Evolutionary conservation across 1,284 basidiomycete species (phyloP), one percentile per base, ranked within the genome.

Genomic region (Ganoderma multipileum): DNA sequence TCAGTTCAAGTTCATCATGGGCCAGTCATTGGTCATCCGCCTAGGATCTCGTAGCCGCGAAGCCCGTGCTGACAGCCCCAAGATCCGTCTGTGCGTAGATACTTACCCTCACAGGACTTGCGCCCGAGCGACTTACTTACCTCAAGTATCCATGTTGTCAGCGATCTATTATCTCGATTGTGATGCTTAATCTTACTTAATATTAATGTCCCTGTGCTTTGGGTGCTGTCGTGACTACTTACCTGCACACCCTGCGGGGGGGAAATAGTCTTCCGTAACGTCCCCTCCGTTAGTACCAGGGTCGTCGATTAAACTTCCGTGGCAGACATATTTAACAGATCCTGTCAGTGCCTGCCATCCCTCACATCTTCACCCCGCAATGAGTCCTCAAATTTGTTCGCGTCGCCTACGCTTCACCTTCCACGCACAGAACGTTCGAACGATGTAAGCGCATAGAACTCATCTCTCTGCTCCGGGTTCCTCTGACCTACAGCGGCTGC

Each of bases 401-500:
- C 20, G 16, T 20, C 41, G 4, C 11, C 44, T 47, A 3, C 44
- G 12, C 4, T 42, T 42, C 16, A 18, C 41, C 12, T 50, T 23
- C 47, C 2, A 14, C 23, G 26, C 47, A n/a, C n/a, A n/a, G n/a
- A n/a, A n/a, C n/a, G n/a, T n/a, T n/a, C n/a, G n/a, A n/a, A n/a
- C n/a, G n/a, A n/a, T n/a, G n/a, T n/a, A n/a, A n/a, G n/a, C n/a
- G n/a, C n/a, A n/a, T n/a, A n/a, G n/a, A n/a, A 50, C 23, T 50
- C n/a, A 23, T n/a, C 9, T 20, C 36, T 47, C 4, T 36, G 23
- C 42, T n/a, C 30, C 39, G n/a, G 47, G 23, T 38, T 55, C 68
- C 67, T 79, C 78, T 20, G 71, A 63, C 44, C 68, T 44, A 68
- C 79, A 79, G 16, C 76, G 74, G 33, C 75, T 72, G 47, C 79